phyloP scores from a whole-genome alignment of 768 basidiomycete species.

The Lentinula aciculospora region DNA sequence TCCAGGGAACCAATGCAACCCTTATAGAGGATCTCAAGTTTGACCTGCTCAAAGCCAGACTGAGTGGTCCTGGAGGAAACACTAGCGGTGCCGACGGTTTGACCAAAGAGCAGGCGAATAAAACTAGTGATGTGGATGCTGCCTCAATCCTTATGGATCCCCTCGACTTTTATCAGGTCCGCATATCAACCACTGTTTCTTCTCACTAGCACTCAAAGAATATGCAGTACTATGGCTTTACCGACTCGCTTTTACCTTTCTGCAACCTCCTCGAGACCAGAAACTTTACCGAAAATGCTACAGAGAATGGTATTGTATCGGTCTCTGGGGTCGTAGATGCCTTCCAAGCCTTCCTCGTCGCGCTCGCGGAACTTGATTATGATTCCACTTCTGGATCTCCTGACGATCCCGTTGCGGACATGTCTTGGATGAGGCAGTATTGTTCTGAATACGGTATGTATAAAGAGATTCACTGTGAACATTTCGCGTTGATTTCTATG shows the following conservation, averaged over 20 bases:
- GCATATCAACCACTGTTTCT: not conserved
- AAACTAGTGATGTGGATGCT: slow-evolving; percentile 31
- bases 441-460: slow-evolving; percentile 43
- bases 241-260: slow-evolving; percentile 37
- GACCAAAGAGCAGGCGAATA: slow-evolving; percentile 24
- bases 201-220: too few species aligned
- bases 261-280: slow-evolving; percentile 42
- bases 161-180: slow-evolving; percentile 40
- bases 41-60: slow-evolving; percentile 31
- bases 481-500: not conserved
- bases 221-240: slow-evolving; percentile 41
- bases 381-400: slow-evolving; percentile 33
- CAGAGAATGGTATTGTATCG: slow-evolving; percentile 32
- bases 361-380: slow-evolving; percentile 39
- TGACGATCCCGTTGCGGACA: slow-evolving; percentile 37
- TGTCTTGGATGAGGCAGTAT: slow-evolving; percentile 50
- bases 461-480: too few species aligned
- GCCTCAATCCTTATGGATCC: slow-evolving; percentile 46
- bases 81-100: slow-evolving; percentile 28
- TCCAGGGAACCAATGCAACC: slow-evolving; percentile 25
- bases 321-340: slow-evolving; percentile 27
- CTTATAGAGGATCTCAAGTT: slow-evolving; percentile 34
- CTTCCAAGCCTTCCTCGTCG: slow-evolving; percentile 34
- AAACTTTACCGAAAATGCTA: slow-evolving; percentile 30
- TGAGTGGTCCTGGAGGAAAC: slow-evolving; percentile 38